phyloP scores from a whole-genome alignment of 2,329 filamentous ascomycete species.

The Cytospora leucostoma region DNA sequence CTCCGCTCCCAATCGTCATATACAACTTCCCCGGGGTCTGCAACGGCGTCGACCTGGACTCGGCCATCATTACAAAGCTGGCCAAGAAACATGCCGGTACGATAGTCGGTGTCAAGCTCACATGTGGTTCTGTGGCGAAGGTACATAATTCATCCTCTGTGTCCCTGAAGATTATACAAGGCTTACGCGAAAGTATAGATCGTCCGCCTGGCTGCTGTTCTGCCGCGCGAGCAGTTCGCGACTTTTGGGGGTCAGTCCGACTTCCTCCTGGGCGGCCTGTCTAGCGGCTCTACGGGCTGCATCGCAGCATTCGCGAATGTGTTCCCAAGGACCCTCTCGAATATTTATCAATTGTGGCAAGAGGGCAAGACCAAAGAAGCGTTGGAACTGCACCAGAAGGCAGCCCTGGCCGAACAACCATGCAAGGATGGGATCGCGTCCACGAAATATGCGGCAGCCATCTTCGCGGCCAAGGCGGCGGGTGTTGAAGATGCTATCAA shows the following conservation, averaged over 20 bases:
- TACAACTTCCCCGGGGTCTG: conserved; percentile 72
- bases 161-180: background rate
- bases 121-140: conserved; percentile 67
- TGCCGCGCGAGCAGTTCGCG: conserved; percentile 60
- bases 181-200: conserved; percentile 54
- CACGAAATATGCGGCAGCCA: conserved; percentile 67
- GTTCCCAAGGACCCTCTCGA: conserved; percentile 57
- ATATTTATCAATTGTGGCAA: conserved; percentile 63
- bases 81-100: conserved; percentile 49
- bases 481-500: conserved; percentile 61
- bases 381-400: conserved; percentile 59
- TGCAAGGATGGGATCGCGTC: conserved; percentile 67
- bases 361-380: conserved; percentile 60
- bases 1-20: conserved; percentile 59
- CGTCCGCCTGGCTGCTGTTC: conserved; percentile 55
- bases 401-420: conserved; percentile 65
- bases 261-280: conserved; percentile 64
- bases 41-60: conserved; percentile 69
- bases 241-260: conserved; percentile 74
- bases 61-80: conserved; percentile 58
- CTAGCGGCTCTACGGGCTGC: conserved; percentile 59
- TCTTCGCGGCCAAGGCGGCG: conserved; percentile 59
- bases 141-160: background rate
- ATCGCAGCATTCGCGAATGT: conserved; percentile 66
- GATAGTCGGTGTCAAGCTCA: conserved; percentile 66